A percentile compares a stretch with the other conserved stretches of the same genome.
Conservation (phyloP, 2,329 filamentous ascomycete genomes). For the Sordariomycetes sp. region DNA sequence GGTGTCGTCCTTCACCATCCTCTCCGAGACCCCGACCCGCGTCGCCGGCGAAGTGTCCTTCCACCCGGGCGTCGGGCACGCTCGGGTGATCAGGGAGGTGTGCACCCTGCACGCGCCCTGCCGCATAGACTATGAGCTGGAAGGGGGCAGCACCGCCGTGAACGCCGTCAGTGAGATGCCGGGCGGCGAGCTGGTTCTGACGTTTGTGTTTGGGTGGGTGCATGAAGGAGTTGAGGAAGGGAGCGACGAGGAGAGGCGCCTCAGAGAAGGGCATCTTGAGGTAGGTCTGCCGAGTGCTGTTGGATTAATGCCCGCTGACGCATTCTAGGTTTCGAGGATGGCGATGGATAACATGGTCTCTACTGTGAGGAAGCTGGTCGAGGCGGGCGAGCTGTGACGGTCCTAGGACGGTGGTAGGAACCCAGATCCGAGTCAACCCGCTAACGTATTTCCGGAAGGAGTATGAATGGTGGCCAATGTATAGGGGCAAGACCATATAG, state of each 20-base stretch:
- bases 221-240: slow-evolving; percentile 16
- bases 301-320: background rate
- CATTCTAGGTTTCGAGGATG: background rate
- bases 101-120: slow-evolving; percentile 19
- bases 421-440: background rate
- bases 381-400: background rate
- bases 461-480: background rate
- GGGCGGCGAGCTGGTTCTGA: slow-evolving; percentile 17
- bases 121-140: slow-evolving; percentile 21
- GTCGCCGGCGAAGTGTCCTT: slow-evolving; percentile 20
- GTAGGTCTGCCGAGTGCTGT: slow-evolving; percentile 4
- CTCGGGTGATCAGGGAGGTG: slow-evolving; percentile 14
- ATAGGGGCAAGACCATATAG: background rate
- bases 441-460: background rate
- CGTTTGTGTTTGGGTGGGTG: slow-evolving; percentile 23
- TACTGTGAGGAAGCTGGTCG: background rate
- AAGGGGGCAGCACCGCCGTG: slow-evolving; percentile 22
- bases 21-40: slow-evolving; percentile 16
- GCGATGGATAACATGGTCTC: background rate
- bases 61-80: slow-evolving; percentile 7
- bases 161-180: slow-evolving; percentile 17
- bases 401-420: background rate
- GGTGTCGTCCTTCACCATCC: slow-evolving; percentile 19
- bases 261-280: slow-evolving; percentile 13
- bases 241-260: slow-evolving; percentile 13